Base-by-base conservation (phyloP, 140 eudicot genomes). In the Anethum foeniculum region DNA sequence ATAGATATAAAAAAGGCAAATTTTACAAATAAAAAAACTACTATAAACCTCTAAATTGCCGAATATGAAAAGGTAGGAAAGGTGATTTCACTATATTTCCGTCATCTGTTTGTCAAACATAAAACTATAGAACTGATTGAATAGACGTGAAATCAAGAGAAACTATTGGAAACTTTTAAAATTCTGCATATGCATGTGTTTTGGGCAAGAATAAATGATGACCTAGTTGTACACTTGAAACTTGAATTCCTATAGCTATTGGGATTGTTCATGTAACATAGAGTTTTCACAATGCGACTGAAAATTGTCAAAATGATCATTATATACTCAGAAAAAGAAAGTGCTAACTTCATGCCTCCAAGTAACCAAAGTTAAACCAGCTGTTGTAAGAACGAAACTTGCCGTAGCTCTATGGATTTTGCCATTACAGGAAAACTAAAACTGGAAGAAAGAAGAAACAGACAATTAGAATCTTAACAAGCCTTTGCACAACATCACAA, bases 151-250 rank as follows among this genome's bases (percentile, higher is more conserved):
- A 51, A 16, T 16, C 7, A 51, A 16, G 58, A 16, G 4, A 3
- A 51, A 16, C 58, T 51, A 16, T 5, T 16, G 58, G 58, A 51
- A 51, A 51, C 23, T 51, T 51, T 1, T 51, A 51, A 51, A 51
- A 51, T 16, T 51, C 1, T 51, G 58, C 58, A 51, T 51, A 51
- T 71, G 18, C 48, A 38, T 71, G 76, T 36, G 52, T 41, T 72
- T 41, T 41, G 34, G 41, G 23, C 41, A 72, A 19, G 9, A 39
- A 14, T 21, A 5, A 72, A 23, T 13, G 52, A 38, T 18, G 46
- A 72, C 51, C 77, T 41, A 48, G 30, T 72, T 72, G 25, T 72
- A 72, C 48, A 39, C 54, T 72, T 41, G 32, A 72, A 41, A 39
- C 46, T 19, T 72, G 16, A 41, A 27, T 18, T 1, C 15, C 3